These are phyloP conservation scores for Cryphonectria parasitica DNA, from an alignment of 2,329 filamentous ascomycete genomes.

Conservation along the genomic window DNA sequence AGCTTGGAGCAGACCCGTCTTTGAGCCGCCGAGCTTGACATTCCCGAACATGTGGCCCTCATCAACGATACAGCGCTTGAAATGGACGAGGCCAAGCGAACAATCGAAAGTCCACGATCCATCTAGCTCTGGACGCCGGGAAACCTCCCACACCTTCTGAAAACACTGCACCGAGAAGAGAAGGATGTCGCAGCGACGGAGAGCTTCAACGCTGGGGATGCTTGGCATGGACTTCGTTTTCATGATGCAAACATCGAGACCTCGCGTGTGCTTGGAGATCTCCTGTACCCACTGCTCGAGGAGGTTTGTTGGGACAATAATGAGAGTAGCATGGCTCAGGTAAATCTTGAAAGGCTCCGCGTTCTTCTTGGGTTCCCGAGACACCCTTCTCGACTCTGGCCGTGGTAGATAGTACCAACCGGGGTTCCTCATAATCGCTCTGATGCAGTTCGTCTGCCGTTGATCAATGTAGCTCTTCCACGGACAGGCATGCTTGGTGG, in stretches of 20 bases:
- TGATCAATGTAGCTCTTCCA: constrained; percentile 70
- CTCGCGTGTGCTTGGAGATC: constrained; percentile 74
- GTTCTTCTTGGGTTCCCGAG: constrained; percentile 40
- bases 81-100: constrained; percentile 73
- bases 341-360: constrained; percentile 54
- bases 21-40: constrained; percentile 51
- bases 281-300: constrained; percentile 83
- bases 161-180: constrained; percentile 77
- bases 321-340: constrained; percentile 70
- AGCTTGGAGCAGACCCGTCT: constrained; percentile 58
- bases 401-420: constrained; percentile 62
- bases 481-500: constrained; percentile 68
- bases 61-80: constrained; percentile 88
- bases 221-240: constrained; percentile 47
- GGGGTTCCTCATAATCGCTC: constrained; percentile 60
- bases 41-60: constrained; percentile 87
- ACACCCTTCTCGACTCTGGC: constrained; percentile 44
- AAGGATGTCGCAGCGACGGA: constrained; percentile 74
- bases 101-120: constrained; percentile 48
- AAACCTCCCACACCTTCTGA: constrained; percentile 60
- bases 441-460: constrained; percentile 54
- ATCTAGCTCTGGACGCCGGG: constrained; percentile 41
- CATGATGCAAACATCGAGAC: constrained; percentile 68
- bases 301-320: constrained; percentile 83
- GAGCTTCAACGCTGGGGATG: constrained; percentile 60